These are phyloP conservation scores for Penicillium desertorum DNA, from an alignment of 495 filamentous ascomycete genomes.

Conservation along the genomic window DNA sequence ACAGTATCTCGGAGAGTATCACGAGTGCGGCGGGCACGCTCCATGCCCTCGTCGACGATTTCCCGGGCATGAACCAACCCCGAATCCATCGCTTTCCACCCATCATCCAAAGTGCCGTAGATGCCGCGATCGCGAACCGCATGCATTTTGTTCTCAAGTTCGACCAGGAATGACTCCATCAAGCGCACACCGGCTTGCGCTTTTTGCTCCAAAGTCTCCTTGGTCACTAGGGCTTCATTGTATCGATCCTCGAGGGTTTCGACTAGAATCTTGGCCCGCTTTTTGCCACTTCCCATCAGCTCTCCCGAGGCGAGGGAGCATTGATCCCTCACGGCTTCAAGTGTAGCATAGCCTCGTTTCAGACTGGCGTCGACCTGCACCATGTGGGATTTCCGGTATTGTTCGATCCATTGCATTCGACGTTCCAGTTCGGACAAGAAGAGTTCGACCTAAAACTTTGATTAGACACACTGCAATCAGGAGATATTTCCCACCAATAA, in stretches of 20 bases:
- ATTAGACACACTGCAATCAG: slow-evolving; percentile 21
- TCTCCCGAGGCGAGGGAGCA: slow-evolving; percentile 91
- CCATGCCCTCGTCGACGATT: slow-evolving; percentile 83
- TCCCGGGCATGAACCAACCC: slow-evolving; percentile 71
- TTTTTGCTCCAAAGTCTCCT: slow-evolving; percentile 87
- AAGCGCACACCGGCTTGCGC: slow-evolving; percentile 82
- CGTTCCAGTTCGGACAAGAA: slow-evolving; percentile 87
- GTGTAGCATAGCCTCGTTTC: slow-evolving; percentile 73
- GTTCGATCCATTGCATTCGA: slow-evolving; percentile 83
- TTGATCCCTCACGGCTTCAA: slow-evolving; percentile 82
- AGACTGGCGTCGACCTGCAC: slow-evolving; percentile 79
- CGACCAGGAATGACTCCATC: slow-evolving; percentile 76
- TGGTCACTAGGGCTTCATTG: slow-evolving; percentile 79
- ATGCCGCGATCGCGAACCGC: slow-evolving; percentile 63
- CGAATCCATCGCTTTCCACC: slow-evolving; percentile 70
- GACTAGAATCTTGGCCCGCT: slow-evolving; percentile 82
- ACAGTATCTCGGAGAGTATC: slow-evolving; percentile 76
- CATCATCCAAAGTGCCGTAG: slow-evolving; percentile 63
- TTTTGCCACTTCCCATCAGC: slow-evolving; percentile 81
- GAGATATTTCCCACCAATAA: not conserved
- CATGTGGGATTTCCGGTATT: slow-evolving; percentile 79
- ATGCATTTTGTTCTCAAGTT: slow-evolving; percentile 80
- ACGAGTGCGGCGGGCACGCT: slow-evolving; percentile 71
- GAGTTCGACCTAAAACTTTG: slow-evolving; percentile 66
- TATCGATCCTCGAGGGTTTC: slow-evolving; percentile 92